Base-by-base conservation (phyloP, 305 asterid species). In the Solanum chacoense region DNA sequence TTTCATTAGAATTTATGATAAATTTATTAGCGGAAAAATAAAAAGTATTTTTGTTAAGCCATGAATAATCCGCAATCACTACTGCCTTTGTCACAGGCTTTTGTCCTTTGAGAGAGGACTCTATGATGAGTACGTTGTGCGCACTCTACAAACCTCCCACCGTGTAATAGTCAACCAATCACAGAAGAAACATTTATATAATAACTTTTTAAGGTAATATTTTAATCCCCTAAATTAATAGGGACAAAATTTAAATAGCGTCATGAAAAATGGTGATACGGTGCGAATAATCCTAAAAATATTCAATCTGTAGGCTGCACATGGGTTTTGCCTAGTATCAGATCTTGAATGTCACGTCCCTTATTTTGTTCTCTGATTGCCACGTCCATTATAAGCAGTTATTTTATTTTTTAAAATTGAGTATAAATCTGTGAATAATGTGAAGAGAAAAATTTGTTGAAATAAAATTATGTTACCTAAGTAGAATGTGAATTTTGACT, bases 261-360 rank as follows among this genome's bases (percentile, higher is more conserved):
- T 42, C 34, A 24, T 1, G 2, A 42, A 40, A 24, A 7, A 24
- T 29, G 18, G 20, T 1, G 22, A 37, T 78, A 37, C 5, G 6
- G 20, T n/a, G 31, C 59, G 26, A 36, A 77, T 6, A 67, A 67
- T 78, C 22, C n/a, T 36, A 10, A 65, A 71, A 86, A 69, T 86
- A 59, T 7, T 63, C 4, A 36, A 37, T 28, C 6, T 0, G 37
- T 42, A 18, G 88, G 72, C 40, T 78, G 91, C 94, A 93, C 94
- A 91, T 93, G 94, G 90, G 18, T 26, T 88, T 59, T 89, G 88
- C 81, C 89, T 73, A 13, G 38, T 29, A 55, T 79, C 88, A 86
- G 91, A 92, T 92, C 92, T 91, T 59, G 12, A 22, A 59, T 59
- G 71, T 22, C 12, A 59, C 71, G 71, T 59, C 71, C 71, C 71